phyloP scores from a whole-genome alignment of 768 basidiomycete species.

The Tricholomella constricta region DNA sequence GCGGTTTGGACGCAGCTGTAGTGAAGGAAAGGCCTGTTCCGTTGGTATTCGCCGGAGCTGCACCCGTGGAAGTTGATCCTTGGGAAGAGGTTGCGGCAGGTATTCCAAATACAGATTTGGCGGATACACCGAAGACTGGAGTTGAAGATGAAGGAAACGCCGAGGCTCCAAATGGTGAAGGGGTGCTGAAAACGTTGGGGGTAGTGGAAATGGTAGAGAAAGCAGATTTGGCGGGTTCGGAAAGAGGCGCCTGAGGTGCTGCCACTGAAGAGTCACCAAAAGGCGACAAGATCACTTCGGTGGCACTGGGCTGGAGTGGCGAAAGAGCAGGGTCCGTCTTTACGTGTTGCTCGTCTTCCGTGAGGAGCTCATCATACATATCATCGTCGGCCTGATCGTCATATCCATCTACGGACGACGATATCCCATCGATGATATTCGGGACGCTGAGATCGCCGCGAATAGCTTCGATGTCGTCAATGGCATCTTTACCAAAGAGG shows the following conservation, averaged over 20 bases:
- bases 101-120: slow-evolving; percentile 17
- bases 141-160: slow-evolving; percentile 19
- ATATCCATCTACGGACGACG: slow-evolving; percentile 23
- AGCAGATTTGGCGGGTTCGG: slow-evolving; percentile 30
- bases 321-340: slow-evolving; percentile 14
- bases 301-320: slow-evolving; percentile 16
- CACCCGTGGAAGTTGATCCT: not conserved
- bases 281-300: slow-evolving; percentile 1
- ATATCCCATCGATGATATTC: slow-evolving; percentile 70
- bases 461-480: slow-evolving; percentile 73
- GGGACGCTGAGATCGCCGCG: slow-evolving; percentile 55
- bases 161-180: slow-evolving; percentile 37
- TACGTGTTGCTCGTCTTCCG: slow-evolving; percentile 24
- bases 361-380: slow-evolving; percentile 18
- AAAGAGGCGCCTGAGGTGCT: slow-evolving; percentile 13
- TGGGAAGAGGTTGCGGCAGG: slow-evolving; percentile 17
- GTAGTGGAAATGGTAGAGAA: slow-evolving; percentile 41
- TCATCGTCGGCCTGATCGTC: slow-evolving; percentile 26
- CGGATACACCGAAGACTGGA: slow-evolving; percentile 15
- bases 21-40: slow-evolving; percentile 5
- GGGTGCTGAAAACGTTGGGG: slow-evolving; percentile 38
- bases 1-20: not conserved
- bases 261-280: slow-evolving; percentile 17
- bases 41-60: not conserved
- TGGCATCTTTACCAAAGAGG: slow-evolving; percentile 81